These are phyloP conservation scores for Hordeum marinum DNA, from an alignment of 176 grass and related monocot species.

Conservation along the genomic window DNA sequence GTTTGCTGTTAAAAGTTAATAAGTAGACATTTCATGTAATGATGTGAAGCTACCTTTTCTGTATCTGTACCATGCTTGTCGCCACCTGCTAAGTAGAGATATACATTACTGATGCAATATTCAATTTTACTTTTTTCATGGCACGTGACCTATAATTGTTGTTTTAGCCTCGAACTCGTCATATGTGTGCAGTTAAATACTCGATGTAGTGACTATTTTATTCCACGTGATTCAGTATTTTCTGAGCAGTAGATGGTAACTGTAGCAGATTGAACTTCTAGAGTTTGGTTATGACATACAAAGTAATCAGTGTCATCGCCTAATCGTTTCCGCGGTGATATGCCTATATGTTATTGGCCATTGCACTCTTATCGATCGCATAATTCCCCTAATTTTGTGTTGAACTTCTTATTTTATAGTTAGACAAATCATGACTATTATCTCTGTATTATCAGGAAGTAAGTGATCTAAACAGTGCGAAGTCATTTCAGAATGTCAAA, in stretches of 20 bases:
- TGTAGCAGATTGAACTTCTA: neutral
- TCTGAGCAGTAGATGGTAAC: neutral
- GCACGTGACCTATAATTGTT: neutral
- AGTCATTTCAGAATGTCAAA: constrained; percentile 80
- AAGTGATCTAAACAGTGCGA: constrained; percentile 45
- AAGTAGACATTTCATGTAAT: neutral
- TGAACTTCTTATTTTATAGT: neutral
- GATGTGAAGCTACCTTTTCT: neutral
- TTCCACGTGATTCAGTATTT: neutral
- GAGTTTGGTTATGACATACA: neutral
- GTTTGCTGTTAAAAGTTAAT: neutral
- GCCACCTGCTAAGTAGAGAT: neutral
- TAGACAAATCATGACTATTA: neutral
- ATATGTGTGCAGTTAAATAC: neutral
- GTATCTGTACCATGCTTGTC: neutral
- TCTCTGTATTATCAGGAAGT: constrained; percentile 52
- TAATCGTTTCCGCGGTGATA: neutral
- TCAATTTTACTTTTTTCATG: neutral
- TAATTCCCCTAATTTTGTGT: neutral
- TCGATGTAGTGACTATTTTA: neutral
- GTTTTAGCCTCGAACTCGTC: neutral
- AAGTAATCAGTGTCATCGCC: neutral
- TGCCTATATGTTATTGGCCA: neutral
- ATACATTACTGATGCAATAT: neutral
- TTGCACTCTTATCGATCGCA: neutral